These are phyloP conservation scores for Cetraspora pellucida DNA, from an alignment of 192 early-diverging fungal species.

Conservation along the genomic window DNA sequence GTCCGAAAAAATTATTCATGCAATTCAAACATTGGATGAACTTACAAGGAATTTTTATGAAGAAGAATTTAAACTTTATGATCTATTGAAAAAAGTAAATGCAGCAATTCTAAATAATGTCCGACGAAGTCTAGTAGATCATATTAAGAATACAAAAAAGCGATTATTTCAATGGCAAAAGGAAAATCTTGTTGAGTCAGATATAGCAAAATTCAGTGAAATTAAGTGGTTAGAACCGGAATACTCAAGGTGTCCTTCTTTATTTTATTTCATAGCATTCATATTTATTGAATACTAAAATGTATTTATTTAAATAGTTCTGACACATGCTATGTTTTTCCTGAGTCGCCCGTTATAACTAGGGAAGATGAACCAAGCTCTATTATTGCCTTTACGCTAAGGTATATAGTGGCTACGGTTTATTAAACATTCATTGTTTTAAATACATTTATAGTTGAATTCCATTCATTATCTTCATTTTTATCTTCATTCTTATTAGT, in stretches of 20 bases:
- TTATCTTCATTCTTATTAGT: constrained; percentile 36
- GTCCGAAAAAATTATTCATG: constrained; percentile 20
- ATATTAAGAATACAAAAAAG: constrained; percentile 42
- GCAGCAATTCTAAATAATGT: constrained; percentile 56
- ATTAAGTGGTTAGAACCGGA: constrained; percentile 57
- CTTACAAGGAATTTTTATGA: constrained; percentile 41
- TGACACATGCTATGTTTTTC: constrained; percentile 68
- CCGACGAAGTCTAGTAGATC: constrained; percentile 45
- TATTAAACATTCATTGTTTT: not conserved
- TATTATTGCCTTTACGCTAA: constrained; percentile 86
- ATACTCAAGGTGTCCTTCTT: constrained; percentile 47
- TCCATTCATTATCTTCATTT: not conserved
- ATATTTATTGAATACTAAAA: not conserved
- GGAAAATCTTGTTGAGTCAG: constrained; percentile 35
- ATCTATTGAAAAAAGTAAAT: constrained; percentile 41
- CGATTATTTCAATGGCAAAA: constrained; percentile 57
- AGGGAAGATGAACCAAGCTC: constrained; percentile 88
- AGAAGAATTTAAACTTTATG: constrained; percentile 52
- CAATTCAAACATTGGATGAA: constrained; percentile 37
- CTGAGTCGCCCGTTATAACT: constrained; percentile 78
- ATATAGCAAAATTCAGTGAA: constrained; percentile 27
- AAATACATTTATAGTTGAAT: not conserved
- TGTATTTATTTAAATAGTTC: constrained; percentile 10
- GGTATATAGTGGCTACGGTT: constrained; percentile 36
- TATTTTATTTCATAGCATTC: not conserved